Base-by-base conservation (phyloP, 257 asterid species). In the Solanum piurae region DNA sequence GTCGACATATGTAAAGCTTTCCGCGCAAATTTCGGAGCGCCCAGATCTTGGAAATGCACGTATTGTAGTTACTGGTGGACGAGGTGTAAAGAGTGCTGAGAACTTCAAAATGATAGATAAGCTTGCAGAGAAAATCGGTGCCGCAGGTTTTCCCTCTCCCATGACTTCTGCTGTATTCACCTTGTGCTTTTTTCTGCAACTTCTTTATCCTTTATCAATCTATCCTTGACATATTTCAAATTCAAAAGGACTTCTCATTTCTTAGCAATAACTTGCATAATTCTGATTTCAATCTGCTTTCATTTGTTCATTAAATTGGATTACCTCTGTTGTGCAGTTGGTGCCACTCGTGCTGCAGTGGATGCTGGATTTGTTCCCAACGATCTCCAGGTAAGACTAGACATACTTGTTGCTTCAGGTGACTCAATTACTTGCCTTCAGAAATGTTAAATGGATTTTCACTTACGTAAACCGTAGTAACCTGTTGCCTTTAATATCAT, bases 311-410 rank as follows among this genome's bases (percentile, higher is more conserved):
- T 74, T 86, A 40, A 38, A 72, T 3, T 33, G 72, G 46, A 11
- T 46, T 49, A 40, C 55, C 10, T 71, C 33, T 44, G 42, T 69
- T 33, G 27, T 33, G 18, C 76, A 97, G 99, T 97, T 92, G 99
- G 99, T 77, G 99, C 99, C 40, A 97, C 99, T 89, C 99, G 99
- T 88, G 99, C 99, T 89, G 99, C 99, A 79, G 99, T 97, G 60
- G 99, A 97, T 91, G 99, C 99, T 1, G 99, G 99, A 89, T 97
- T 87, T 88, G 99, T 96, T 89, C 98, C 99, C 23, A 97, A 95
- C 25, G 99, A 97, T 87, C 99, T 97, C 88, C 99, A 97, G 98
- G 99, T 96, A 88, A 86, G 69, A 58, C 31, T 34, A 83, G 25
- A 76, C 38, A 49, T 82, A 34, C 83, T 18, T 33, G 44, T 86